Percentiles rank a stretch among this genome's conserved stretches.
phyloP scores from a whole-genome alignment of 1,284 basidiomycete species.

The Ceratobasidium sp. region DNA sequence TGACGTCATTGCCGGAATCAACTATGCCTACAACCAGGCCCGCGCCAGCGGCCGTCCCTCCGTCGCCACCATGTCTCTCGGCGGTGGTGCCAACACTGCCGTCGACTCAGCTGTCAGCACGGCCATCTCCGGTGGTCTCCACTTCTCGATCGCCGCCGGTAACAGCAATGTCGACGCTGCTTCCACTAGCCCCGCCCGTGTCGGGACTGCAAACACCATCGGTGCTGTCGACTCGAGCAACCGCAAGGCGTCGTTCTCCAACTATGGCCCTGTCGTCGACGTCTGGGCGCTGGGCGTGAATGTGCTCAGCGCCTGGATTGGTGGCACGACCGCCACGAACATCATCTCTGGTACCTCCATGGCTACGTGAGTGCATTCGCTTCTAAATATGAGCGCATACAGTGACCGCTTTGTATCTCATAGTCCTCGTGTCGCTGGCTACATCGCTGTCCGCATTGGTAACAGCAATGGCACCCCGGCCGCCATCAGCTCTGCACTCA shows the following conservation, averaged over 20 bases:
- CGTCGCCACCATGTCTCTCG: constrained; percentile 46
- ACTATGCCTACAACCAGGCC: constrained; percentile 78
- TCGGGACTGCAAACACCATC: constrained; percentile 84
- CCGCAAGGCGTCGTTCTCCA: constrained; percentile 89
- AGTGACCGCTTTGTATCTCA: neutral
- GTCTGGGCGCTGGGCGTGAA: constrained; percentile 65
- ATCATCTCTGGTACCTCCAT: constrained; percentile 81
- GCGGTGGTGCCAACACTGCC: too few relatives aligned
- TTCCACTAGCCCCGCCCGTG: constrained; percentile 60
- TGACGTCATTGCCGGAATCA: constrained; percentile 87
- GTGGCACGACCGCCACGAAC: constrained; percentile 66
- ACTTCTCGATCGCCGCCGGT: constrained; percentile 96
- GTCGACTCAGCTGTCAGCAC: constrained; percentile 45
- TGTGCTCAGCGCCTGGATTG: constrained; percentile 82
- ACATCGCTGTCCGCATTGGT: neutral
- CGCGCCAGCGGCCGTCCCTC: constrained; percentile 31
- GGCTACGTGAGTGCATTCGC: constrained; percentile 56
- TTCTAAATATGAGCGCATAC: neutral
- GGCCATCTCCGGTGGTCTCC: constrained; percentile 85
- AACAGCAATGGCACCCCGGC: neutral
- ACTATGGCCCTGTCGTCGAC: constrained; percentile 63
- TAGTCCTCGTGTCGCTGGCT: constrained; percentile 16
- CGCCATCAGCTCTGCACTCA: neutral
- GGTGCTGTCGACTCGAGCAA: constrained; percentile 85
- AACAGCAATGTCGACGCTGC: constrained; percentile 66